Percentiles rank a stretch among this genome's conserved stretches.
phyloP scores from a whole-genome alignment of 176 grass and related monocot species.

The Cenchrus americanus region DNA sequence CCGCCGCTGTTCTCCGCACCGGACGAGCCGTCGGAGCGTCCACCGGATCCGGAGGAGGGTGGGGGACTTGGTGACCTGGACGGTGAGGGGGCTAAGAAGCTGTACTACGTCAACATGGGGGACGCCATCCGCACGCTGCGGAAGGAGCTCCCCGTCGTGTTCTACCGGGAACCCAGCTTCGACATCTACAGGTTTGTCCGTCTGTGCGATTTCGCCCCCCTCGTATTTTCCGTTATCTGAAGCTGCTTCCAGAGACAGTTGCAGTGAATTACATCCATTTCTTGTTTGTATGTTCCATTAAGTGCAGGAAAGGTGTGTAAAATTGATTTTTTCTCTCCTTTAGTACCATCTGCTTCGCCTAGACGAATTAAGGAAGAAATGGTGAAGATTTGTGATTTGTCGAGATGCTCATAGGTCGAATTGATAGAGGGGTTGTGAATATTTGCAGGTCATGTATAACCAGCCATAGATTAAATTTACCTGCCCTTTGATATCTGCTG shows the following conservation, averaged over 20 bases:
- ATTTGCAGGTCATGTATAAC: background rate
- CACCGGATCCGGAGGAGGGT: background rate
- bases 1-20: conserved; percentile 52
- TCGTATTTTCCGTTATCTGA: background rate
- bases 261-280: background rate
- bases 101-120: conserved; percentile 87
- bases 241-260: conserved; percentile 9
- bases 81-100: conserved; percentile 47
- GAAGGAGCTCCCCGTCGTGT: conserved; percentile 75
- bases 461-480: background rate
- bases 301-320: background rate
- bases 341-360: background rate
- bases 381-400: background rate
- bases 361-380: background rate
- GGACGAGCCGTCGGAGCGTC: conserved; percentile 32
- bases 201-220: conserved; percentile 2
- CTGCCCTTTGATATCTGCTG: background rate
- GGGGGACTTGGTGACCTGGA: conserved; percentile 11
- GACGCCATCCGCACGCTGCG: conserved; percentile 83
- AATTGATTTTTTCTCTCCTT: background rate
- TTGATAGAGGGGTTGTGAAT: background rate
- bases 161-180: conserved; percentile 76
- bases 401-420: conserved; percentile 13
- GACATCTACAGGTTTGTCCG: conserved; percentile 77
- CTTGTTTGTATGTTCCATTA: background rate